phyloP scores from a whole-genome alignment of 164 flowering plant species.

The Berberis thunbergii region DNA sequence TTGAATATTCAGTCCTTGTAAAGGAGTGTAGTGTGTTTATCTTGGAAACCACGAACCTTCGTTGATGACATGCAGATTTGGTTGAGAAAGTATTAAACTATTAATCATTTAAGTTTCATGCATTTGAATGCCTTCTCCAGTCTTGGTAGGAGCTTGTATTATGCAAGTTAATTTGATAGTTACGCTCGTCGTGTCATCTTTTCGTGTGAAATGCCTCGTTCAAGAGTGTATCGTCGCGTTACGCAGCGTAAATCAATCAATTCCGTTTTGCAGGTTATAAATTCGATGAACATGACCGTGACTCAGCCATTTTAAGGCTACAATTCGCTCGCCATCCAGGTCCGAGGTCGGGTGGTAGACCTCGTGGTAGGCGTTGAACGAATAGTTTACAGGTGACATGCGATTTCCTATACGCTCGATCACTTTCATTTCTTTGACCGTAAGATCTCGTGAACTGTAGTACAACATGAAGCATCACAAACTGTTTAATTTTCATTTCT shows the following conservation, averaged over 20 bases:
- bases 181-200: conserved; percentile 6
- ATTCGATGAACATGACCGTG: conserved; percentile 84
- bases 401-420: conserved; percentile 13
- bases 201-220: conserved; percentile 14
- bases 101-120: neutral
- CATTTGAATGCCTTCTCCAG: neutral
- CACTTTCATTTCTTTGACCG: neutral
- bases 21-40: no score
- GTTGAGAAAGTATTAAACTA: neutral
- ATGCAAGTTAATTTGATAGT: neutral
- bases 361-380: conserved; percentile 70
- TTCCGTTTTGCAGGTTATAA: conserved; percentile 88
- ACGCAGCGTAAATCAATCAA: conserved; percentile 36
- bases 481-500: neutral
- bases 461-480: neutral
- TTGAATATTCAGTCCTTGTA: no score
- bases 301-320: conserved; percentile 63
- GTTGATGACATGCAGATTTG: neutral
- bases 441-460: neutral
- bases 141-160: conserved; percentile 1
- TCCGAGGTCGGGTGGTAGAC: conserved; percentile 86
- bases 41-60: neutral
- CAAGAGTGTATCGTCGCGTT: conserved; percentile 17
- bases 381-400: conserved; percentile 44
- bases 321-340: conserved; percentile 96